Evolutionary conservation across 129 eudicot genomes (phyloP).

Genomic region (Lactuca saligna): DNA sequence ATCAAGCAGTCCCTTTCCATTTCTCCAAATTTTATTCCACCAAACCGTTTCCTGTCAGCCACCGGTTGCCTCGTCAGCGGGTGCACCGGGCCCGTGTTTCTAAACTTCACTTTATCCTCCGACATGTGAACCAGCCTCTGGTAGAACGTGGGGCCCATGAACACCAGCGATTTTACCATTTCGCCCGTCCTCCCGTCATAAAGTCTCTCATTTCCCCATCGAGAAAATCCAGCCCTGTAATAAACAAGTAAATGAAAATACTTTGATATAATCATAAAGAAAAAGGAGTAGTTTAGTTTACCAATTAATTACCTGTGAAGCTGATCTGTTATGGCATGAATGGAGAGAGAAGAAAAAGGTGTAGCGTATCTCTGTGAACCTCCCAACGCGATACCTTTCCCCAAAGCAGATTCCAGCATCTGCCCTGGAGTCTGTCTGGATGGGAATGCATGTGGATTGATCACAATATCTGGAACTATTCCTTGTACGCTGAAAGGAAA

Average conservation of each 20-base stretch:
- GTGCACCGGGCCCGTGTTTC: constrained; percentile 86
- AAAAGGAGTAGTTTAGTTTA: no score
- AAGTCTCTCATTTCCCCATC: constrained; percentile 86
- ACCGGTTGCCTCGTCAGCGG: constrained; percentile 97
- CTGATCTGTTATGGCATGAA: constrained; percentile 72
- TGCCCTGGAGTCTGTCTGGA: constrained; percentile 91
- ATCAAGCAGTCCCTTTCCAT: constrained; percentile 88
- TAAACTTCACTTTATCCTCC: constrained; percentile 83
- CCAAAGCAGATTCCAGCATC: constrained; percentile 84
- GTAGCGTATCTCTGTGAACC: constrained; percentile 76
- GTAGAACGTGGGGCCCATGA: constrained; percentile 89
- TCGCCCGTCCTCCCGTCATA: constrained; percentile 83
- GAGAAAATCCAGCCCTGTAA: constrained; percentile 71
- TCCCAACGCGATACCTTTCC: constrained; percentile 87
- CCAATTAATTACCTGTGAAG: constrained; percentile 70
- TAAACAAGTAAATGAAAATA: neutral
- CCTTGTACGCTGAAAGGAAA: constrained; percentile 78
- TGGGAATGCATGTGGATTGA: constrained; percentile 88
- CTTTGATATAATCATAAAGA: no score
- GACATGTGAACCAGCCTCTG: constrained; percentile 86
- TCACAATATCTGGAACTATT: constrained; percentile 84
- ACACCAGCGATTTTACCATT: constrained; percentile 58
- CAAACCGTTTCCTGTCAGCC: constrained; percentile 81
- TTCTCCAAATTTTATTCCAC: constrained; percentile 83
- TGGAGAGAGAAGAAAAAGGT: constrained; percentile 72